Base-by-base conservation (phyloP, 2,329 filamentous ascomycete genomes). In the Volutella citrinella region DNA sequence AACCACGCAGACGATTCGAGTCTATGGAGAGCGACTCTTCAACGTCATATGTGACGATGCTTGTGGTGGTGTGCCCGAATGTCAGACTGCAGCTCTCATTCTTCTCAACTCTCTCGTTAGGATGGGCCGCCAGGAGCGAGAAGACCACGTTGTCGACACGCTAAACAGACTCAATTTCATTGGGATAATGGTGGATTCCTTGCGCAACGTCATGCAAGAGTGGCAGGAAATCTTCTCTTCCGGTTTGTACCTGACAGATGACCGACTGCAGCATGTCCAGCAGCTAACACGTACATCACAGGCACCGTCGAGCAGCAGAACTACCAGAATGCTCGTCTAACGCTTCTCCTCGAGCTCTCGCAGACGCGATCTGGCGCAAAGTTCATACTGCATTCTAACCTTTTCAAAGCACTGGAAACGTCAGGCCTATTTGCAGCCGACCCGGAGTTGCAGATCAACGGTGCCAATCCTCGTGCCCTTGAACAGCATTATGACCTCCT, bases 1-100 rank as follows among this genome's bases (percentile, higher is more conserved):
- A 56, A 82, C 85, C 2, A 74, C 94, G 48, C 88, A 87, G 58
- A 79, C 83, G 5, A 81, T 88, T 24, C 68, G 70, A 30, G 59
- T 71, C 10, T 76, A 76, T 27, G 90, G 93, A 23, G 85, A 88
- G 51, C 76, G 85, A 34, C 70, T 97, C 23, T 76, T 97, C 40
- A 88, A 91, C 49, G 80, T 88, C 17, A 73, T 96, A 26, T 96
- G 90, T 56, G 93, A 98, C 54, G 93, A 98, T 65, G 90, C 89
- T 14, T 91, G 90, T 58, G 82, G 84, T 39, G 88, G 89, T 23
- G 84, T 91, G 53, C 76, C 85, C 22, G 77, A 74, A 10, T 94
- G 87, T 59, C 86, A 94, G 55, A 81, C 94, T 5, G 84, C 91
- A 1, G 89, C 93, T 10, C 70, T 97, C 26, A 76, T 96, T 22